A percentile compares a stretch with the other conserved stretches of the same genome.
Conservation (phyloP, 768 basidiomycete species). For the Leccinum boreale region DNA sequence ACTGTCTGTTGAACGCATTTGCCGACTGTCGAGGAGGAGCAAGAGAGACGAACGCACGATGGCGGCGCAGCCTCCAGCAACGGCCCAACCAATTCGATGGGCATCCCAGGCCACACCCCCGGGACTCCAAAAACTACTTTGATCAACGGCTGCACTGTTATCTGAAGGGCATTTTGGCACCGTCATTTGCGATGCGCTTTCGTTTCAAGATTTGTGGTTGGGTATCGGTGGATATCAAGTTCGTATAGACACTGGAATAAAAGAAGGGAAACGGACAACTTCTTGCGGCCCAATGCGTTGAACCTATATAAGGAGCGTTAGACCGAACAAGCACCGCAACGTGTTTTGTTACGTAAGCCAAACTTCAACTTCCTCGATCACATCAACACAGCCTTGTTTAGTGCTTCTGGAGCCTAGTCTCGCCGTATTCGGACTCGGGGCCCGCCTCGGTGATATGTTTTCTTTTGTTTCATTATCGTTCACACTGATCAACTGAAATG, state of each 20-base stretch:
- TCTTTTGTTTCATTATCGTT: background rate
- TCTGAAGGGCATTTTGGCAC: conserved; percentile 44
- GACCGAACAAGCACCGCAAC: background rate
- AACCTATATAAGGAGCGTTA: background rate
- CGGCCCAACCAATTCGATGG: conserved; percentile 71
- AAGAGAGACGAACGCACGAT: conserved; percentile 39
- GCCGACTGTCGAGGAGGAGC: background rate
- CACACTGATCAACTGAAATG: background rate
- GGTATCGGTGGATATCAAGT: background rate
- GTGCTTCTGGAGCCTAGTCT: no score
- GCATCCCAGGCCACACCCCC: conserved; percentile 54
- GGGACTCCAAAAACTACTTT: conserved; percentile 59
- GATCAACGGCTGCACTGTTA: conserved; percentile 50
- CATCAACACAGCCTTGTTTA: no score
- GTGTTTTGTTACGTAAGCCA: background rate
- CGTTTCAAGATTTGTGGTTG: background rate
- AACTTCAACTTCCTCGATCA: no score
- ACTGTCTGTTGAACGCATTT: conserved; percentile 44
- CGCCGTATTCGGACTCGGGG: background rate
- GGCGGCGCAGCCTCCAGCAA: conserved; percentile 59
- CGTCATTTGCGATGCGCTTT: conserved; percentile 12
- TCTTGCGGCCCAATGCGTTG: no score
- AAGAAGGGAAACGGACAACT: background rate
- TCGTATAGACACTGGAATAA: background rate
- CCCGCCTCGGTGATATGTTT: no score